A percentile compares a stretch with the other conserved stretches of the same genome.
phyloP scores from a whole-genome alignment of 192 early-diverging fungal genomes.

The Funneliformis mosseae region DNA sequence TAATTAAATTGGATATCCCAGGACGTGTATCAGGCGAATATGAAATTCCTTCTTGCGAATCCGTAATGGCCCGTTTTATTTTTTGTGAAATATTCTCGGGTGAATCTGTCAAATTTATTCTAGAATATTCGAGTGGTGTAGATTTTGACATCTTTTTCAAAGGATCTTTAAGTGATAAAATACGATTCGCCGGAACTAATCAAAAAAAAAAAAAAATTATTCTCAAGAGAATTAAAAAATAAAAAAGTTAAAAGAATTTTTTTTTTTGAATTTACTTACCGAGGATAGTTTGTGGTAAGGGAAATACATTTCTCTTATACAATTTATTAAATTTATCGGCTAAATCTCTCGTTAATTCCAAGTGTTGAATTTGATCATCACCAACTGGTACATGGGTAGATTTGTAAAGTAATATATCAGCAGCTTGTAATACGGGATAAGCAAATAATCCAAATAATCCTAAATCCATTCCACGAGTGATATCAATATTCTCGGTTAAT shows the following conservation, averaged over 20 bases:
- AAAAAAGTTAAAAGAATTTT: not conserved
- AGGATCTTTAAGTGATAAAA: slow-evolving; percentile 86
- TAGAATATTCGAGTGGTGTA: slow-evolving; percentile 64
- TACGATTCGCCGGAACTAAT: slow-evolving; percentile 60
- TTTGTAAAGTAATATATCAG: slow-evolving; percentile 89
- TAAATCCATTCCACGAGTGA: slow-evolving; percentile 55
- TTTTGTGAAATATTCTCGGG: slow-evolving; percentile 67
- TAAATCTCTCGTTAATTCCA: slow-evolving; percentile 85
- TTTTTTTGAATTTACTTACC: slow-evolving; percentile 45
- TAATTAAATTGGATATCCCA: slow-evolving; percentile 80
- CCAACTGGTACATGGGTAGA: slow-evolving; percentile 90
- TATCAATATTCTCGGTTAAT: slow-evolving; percentile 46
- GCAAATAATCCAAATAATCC: slow-evolving; percentile 88
- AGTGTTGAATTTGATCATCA: slow-evolving; percentile 90
- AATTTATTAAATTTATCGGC: slow-evolving; percentile 75
- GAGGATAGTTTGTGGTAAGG: slow-evolving; percentile 65
- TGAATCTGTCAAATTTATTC: slow-evolving; percentile 78
- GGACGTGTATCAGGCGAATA: slow-evolving; percentile 75
- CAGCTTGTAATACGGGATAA: slow-evolving; percentile 91
- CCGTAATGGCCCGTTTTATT: slow-evolving; percentile 72
- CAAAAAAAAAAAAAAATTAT: not conserved
- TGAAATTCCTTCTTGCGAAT: slow-evolving; percentile 64
- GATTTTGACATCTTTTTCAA: slow-evolving; percentile 89
- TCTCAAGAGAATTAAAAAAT: slow-evolving; percentile 32
- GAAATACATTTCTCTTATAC: slow-evolving; percentile 64